Evolutionary conservation across 2,329 filamentous ascomycete genomes (phyloP).

Genomic region (Scleromitrula shiraiana): DNA sequence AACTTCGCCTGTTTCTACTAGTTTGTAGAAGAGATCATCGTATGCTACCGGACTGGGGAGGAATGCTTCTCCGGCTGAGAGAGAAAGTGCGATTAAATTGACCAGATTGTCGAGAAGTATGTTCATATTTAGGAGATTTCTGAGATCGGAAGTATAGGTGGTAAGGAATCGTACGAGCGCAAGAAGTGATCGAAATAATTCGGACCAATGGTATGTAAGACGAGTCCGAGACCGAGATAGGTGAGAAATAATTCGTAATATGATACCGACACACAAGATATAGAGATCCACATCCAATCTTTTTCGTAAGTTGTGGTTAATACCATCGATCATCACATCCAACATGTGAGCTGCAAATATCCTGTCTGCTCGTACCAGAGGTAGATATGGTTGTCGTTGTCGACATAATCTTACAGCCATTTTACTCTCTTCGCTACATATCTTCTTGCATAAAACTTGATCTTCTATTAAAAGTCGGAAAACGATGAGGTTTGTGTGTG

Average conservation of each 20-base stretch:
- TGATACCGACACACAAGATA: slow-evolving; percentile 69
- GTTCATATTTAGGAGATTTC: slow-evolving; percentile 58
- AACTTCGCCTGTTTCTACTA: slow-evolving; percentile 83
- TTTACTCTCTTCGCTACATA: slow-evolving; percentile 74
- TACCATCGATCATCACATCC: slow-evolving; percentile 80
- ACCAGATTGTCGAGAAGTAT: slow-evolving; percentile 70
- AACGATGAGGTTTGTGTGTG: slow-evolving; percentile 76
- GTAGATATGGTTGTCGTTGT: slow-evolving; percentile 80
- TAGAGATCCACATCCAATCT: slow-evolving; percentile 81
- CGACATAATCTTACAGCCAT: slow-evolving; percentile 74
- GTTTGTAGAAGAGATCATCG: slow-evolving; percentile 97
- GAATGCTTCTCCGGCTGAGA: slow-evolving; percentile 85
- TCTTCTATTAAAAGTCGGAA: slow-evolving; percentile 85
- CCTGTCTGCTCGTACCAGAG: slow-evolving; percentile 63
- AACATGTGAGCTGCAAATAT: slow-evolving; percentile 69
- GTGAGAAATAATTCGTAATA: slow-evolving; percentile 76
- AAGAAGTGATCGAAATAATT: slow-evolving; percentile 84
- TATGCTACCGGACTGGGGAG: slow-evolving; percentile 80
- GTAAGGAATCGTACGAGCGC: slow-evolving; percentile 85
- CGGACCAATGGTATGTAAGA: slow-evolving; percentile 86
- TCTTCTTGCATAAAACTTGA: slow-evolving; percentile 66
- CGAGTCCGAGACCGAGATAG: slow-evolving; percentile 76
- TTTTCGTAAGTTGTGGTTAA: slow-evolving; percentile 87
- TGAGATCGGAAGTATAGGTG: slow-evolving; percentile 74
- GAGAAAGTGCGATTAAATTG: slow-evolving; percentile 72